Conservation (phyloP, 768 basidiomycete species). For the Pholiota microspora region DNA sequence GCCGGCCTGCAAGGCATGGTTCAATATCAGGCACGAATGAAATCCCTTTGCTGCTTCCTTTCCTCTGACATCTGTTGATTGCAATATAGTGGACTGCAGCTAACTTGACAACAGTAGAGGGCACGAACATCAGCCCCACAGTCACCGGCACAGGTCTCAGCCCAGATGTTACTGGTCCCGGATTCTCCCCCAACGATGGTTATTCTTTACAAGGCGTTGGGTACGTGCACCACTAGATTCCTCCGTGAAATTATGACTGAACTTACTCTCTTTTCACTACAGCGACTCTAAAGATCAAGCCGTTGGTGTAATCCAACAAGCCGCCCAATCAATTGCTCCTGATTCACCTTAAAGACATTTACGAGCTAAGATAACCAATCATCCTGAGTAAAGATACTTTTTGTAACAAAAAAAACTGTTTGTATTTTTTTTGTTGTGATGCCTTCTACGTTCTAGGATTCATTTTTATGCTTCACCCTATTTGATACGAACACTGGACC, state of each 20-base stretch:
- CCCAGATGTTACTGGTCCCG: constrained; percentile 33
- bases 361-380: neutral
- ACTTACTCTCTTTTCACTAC: constrained; percentile 1
- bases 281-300: constrained; percentile 27
- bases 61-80: constrained; percentile 16
- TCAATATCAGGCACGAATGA: constrained; percentile 42
- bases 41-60: neutral
- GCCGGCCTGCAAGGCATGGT: constrained; percentile 42
- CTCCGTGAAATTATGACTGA: neutral
- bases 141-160: constrained; percentile 31
- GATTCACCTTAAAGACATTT: constrained; percentile 11
- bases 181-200: constrained; percentile 65
- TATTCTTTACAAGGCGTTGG: constrained; percentile 44
- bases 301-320: constrained; percentile 28
- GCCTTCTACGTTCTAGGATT: neutral
- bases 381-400: neutral
- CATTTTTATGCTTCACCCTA: neutral
- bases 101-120: constrained; percentile 43
- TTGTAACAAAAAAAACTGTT: neutral
- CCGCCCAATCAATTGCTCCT: constrained; percentile 32
- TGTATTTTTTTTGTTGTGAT: neutral
- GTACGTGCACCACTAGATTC: constrained; percentile 25
- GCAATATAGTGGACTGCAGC: constrained; percentile 51
- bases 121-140: constrained; percentile 41
- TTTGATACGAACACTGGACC: neutral